A percentile compares a stretch with the other conserved stretches of the same genome.
phyloP scores from a whole-genome alignment of 2,329 filamentous ascomycete genomes.

The Trichoderma endophyticum region DNA sequence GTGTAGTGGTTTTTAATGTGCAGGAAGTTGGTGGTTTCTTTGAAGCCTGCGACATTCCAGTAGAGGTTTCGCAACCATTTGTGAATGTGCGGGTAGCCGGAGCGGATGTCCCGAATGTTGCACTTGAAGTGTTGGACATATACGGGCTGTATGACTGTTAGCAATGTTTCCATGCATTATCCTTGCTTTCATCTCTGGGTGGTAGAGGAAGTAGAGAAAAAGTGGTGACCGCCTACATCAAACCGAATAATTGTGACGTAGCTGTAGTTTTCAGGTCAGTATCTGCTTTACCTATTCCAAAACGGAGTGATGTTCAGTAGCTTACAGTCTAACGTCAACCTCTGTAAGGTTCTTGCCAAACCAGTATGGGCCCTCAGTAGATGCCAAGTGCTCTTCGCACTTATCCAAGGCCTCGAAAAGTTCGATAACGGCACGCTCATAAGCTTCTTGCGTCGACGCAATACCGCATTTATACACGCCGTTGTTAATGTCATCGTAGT shows the following conservation, averaged over 20 bases:
- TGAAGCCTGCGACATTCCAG: slow-evolving; percentile 76
- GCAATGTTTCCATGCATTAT: neutral
- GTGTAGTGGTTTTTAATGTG: slow-evolving; percentile 82
- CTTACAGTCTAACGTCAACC: slow-evolving; percentile 69
- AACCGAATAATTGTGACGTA: slow-evolving; percentile 70
- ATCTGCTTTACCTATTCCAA: neutral
- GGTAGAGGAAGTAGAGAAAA: neutral
- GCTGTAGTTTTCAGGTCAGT: slow-evolving; percentile 26
- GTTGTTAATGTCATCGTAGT: slow-evolving; percentile 68
- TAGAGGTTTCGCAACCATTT: slow-evolving; percentile 78
- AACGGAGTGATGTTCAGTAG: neutral
- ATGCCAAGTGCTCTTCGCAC: slow-evolving; percentile 65
- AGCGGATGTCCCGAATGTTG: slow-evolving; percentile 78
- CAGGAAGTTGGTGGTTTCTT: slow-evolving; percentile 79
- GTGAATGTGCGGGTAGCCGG: slow-evolving; percentile 76
- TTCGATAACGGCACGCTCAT: slow-evolving; percentile 65
- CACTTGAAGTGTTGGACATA: slow-evolving; percentile 87
- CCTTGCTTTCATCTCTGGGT: neutral
- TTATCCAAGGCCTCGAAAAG: slow-evolving; percentile 75
- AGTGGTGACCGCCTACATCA: slow-evolving; percentile 39
- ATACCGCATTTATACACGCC: slow-evolving; percentile 74
- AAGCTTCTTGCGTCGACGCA: slow-evolving; percentile 76
- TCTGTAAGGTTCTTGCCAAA: slow-evolving; percentile 75
- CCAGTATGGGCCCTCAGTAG: slow-evolving; percentile 58
- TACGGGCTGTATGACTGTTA: slow-evolving; percentile 41